Percentiles rank a stretch among this genome's conserved stretches.
Conservation (phyloP, 208 protist species). For the Leishmania martiniquensis region DNA sequence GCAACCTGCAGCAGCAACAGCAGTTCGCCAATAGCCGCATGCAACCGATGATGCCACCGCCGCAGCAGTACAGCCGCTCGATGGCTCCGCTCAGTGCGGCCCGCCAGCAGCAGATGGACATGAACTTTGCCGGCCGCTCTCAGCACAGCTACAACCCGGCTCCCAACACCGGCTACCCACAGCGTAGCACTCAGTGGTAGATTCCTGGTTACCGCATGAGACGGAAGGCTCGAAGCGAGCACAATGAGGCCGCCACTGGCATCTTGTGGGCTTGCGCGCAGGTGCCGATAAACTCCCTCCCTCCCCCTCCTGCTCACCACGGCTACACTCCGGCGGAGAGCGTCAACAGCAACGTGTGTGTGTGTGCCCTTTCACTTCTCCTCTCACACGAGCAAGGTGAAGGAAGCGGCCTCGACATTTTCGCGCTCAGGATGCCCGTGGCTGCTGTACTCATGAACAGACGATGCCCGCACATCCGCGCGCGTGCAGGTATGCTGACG, state of each 20-base stretch:
- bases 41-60: conserved; percentile 36
- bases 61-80: conserved; percentile 24
- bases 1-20: conserved; percentile 19
- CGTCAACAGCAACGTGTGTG: conserved; percentile 3
- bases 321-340: neutral
- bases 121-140: conserved; percentile 33
- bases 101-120: conserved; percentile 26
- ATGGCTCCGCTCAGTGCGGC: conserved; percentile 16
- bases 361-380: neutral
- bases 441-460: neutral
- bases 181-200: conserved; percentile 30
- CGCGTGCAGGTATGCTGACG: neutral
- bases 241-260: neutral
- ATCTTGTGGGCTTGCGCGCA: neutral
- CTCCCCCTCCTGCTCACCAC: neutral
- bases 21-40: conserved; percentile 32
- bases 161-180: conserved; percentile 32
- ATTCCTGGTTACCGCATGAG: neutral
- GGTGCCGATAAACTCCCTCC: neutral
- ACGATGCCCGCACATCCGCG: neutral
- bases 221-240: neutral
- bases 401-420: neutral
- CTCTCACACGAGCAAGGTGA: neutral
- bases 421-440: neutral
- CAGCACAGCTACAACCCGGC: conserved; percentile 36